Percentiles rank a stretch among this genome's conserved stretches.
Conservation (phyloP, 2,329 filamentous ascomycete genomes). For the Cadophora sp. region DNA sequence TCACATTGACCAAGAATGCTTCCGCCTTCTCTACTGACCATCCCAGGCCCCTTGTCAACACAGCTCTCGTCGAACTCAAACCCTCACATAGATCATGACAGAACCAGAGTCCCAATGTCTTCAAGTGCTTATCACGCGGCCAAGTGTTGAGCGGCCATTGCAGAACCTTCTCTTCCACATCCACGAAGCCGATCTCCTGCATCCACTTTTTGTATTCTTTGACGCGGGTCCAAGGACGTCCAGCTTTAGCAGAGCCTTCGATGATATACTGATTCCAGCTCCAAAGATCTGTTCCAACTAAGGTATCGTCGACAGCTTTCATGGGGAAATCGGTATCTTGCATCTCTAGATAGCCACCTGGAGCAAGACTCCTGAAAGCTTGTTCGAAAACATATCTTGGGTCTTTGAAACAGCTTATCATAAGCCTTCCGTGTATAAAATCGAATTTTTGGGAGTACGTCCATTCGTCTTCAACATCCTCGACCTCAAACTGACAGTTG, state of each 20-base stretch:
- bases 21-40: conserved; percentile 17
- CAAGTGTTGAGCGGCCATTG: conserved; percentile 42
- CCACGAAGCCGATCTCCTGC: conserved; percentile 38
- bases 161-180: conserved; percentile 37
- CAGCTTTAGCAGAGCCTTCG: conserved; percentile 15
- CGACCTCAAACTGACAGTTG: conserved; percentile 68
- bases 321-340: conserved; percentile 23
- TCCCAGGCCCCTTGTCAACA: neutral
- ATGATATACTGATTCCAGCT: conserved; percentile 19
- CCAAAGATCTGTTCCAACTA: conserved; percentile 13
- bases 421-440: conserved; percentile 31
- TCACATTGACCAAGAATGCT: conserved; percentile 12
- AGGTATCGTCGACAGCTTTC: conserved; percentile 9
- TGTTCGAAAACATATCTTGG: conserved; percentile 8
- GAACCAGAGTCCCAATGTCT: conserved; percentile 22
- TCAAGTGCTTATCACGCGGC: conserved; percentile 37
- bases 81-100: neutral
- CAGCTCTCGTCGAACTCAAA: neutral
- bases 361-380: conserved; percentile 17
- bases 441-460: conserved; percentile 37
- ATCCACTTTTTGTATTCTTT: conserved; percentile 22
- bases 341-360: conserved; percentile 23
- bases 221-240: conserved; percentile 10
- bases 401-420: conserved; percentile 23
- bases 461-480: conserved; percentile 53